Percentiles rank a stretch among this genome's conserved stretches.
Conservation (phyloP, 176 grass and related monocot species). For the Pharus latifolius region DNA sequence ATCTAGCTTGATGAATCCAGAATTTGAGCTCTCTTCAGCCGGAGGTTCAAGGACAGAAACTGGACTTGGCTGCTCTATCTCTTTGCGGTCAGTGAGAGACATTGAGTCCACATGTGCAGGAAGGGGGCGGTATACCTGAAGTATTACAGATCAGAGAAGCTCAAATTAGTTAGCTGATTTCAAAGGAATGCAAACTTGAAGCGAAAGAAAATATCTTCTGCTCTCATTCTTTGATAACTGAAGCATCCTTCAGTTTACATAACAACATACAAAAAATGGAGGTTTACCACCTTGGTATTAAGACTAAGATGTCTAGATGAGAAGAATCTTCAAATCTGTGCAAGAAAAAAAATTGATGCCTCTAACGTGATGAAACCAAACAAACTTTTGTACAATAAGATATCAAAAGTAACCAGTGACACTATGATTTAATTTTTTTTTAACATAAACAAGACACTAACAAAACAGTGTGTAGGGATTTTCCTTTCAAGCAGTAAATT, state of each 20-base stretch:
- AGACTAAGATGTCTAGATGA: too few species aligned
- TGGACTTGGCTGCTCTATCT: slow-evolving; percentile 44
- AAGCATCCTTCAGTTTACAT: background rate
- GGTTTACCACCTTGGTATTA: too few species aligned
- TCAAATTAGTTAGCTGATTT: background rate
- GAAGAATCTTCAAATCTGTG: background rate
- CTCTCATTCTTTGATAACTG: background rate
- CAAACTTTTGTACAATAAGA: background rate
- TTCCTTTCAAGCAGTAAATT: background rate
- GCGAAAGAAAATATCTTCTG: background rate
- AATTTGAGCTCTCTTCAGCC: slow-evolving; percentile 21
- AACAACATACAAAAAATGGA: too few species aligned
- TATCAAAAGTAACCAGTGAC: background rate
- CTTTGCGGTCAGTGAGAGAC: slow-evolving; percentile 11
- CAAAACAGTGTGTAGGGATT: too few species aligned
- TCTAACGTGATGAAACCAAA: background rate
- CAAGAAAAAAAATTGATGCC: background rate
- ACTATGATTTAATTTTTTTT: too few species aligned
- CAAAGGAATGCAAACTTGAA: background rate
- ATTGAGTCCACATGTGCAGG: background rate
- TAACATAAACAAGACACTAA: too few species aligned
- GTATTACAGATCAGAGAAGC: background rate
- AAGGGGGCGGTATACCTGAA: slow-evolving; percentile 20
- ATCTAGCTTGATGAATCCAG: slow-evolving; percentile 16
- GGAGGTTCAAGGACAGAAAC: slow-evolving; percentile 56